A percentile compares a stretch with the other conserved stretches of the same genome.
Conservation (phyloP, 2,329 filamentous ascomycete species). For the Verticillium zaregamsianum region DNA sequence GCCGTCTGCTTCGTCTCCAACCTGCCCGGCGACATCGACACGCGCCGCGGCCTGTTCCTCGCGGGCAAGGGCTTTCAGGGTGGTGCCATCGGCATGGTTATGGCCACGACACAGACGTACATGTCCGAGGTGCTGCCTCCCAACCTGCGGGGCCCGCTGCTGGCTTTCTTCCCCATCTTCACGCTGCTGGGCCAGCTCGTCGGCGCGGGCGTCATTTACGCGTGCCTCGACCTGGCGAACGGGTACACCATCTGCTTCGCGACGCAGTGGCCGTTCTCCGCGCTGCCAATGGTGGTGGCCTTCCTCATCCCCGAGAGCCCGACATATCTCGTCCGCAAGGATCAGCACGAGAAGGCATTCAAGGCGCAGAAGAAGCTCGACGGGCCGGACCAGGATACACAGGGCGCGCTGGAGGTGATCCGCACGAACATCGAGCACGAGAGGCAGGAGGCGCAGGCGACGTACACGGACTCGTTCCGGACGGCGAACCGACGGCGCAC, state of each 20-base stretch:
- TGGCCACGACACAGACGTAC: slow-evolving; percentile 40
- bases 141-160: slow-evolving; percentile 38
- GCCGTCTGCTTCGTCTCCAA: slow-evolving; percentile 22
- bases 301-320: slow-evolving; percentile 47
- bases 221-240: slow-evolving; percentile 19
- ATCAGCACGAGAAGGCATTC: slow-evolving; percentile 32
- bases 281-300: slow-evolving; percentile 35
- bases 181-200: slow-evolving; percentile 43
- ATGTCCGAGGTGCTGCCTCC: slow-evolving; percentile 46
- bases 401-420: slow-evolving; percentile 37
- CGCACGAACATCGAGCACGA: slow-evolving; percentile 43
- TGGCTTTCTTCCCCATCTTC: slow-evolving; percentile 46
- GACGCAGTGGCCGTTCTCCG: slow-evolving; percentile 39
- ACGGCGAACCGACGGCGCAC: slow-evolving; percentile 36
- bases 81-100: slow-evolving; percentile 37
- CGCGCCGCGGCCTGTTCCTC: slow-evolving; percentile 34
- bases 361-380: slow-evolving; percentile 46
- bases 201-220: slow-evolving; percentile 36
- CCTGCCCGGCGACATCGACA: slow-evolving; percentile 13
- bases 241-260: slow-evolving; percentile 37
- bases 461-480: slow-evolving; percentile 40
- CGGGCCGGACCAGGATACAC: slow-evolving; percentile 29
- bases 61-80: slow-evolving; percentile 42
- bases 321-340: slow-evolving; percentile 40
- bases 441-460: slow-evolving; percentile 20